A percentile compares a stretch with the other conserved stretches of the same genome.
Conservation (phyloP, 2,329 filamentous ascomycete species). For the Penicillium expansum region DNA sequence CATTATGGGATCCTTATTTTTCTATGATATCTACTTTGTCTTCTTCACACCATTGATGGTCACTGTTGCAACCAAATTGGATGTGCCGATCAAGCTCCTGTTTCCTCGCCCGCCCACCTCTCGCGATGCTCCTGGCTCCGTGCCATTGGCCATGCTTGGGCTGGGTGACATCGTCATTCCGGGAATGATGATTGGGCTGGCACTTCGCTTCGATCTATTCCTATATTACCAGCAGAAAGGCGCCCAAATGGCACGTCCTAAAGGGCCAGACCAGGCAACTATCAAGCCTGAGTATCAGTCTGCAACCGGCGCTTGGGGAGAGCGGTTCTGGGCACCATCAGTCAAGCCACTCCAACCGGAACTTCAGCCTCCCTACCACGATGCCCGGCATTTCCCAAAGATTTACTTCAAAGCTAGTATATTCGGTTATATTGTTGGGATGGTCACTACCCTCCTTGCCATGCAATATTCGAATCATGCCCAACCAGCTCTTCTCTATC, state of each 20-base stretch:
- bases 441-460: conserved; percentile 72
- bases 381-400: conserved; percentile 65
- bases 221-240: conserved; percentile 70
- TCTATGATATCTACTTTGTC: conserved; percentile 82
- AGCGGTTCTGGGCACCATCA: conserved; percentile 70
- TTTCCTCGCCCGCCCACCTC: conserved; percentile 64
- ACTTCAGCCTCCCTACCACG: conserved; percentile 35
- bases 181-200: conserved; percentile 83
- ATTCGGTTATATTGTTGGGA: conserved; percentile 72
- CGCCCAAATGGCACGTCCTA: conserved; percentile 43
- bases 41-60: conserved; percentile 56
- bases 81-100: conserved; percentile 88
- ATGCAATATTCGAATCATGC: conserved; percentile 76
- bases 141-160: conserved; percentile 71
- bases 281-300: conserved; percentile 45
- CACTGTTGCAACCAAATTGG: conserved; percentile 75
- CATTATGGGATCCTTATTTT: conserved; percentile 75
- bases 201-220: conserved; percentile 88
- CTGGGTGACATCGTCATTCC: conserved; percentile 93
- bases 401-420: conserved; percentile 80
- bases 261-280: conserved; percentile 18
- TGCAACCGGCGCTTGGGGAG: conserved; percentile 74
- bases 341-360: conserved; percentile 26
- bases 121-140: conserved; percentile 42
- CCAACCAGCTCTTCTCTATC: conserved; percentile 86